Base-by-base conservation (phyloP, 1,284 basidiomycete species). In the Austroboletus niveus region DNA sequence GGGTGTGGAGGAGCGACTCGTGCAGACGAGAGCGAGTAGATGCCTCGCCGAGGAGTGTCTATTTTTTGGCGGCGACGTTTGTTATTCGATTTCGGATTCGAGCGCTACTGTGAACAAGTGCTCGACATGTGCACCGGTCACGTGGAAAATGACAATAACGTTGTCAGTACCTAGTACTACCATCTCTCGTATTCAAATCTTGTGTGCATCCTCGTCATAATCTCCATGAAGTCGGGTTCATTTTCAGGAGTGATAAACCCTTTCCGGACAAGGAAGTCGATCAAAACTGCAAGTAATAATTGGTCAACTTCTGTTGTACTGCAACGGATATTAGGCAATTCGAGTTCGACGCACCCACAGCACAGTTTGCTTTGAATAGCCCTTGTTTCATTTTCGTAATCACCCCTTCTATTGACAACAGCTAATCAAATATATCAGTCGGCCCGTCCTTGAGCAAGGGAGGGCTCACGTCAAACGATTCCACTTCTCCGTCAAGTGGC, bases 401-500 rank as follows among this genome's bases (percentile, higher is more conserved):
- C 8, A 91, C 75, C 34, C 77, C 72, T 5, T 75, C 70, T 45
- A 87, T 70, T 1, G 79, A 66, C 29, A 88, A 70, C 34, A 91
- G 71, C 89, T 92, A 46, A 43, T 22, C 14, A 29, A 5, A 31
- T 22, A 34, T 15, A 34, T 52, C 4, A 30, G 47, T 34, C 1
- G 40, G n/a, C 31, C 3, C 34, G 22, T 45, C 36, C 15, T 30
- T 5, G 24, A 11, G 14, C 38, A 14, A 29, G 30, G n/a, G 2
- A 30, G 22, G 22, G 22, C 70, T 53, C 51, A 88, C 89, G 73
- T 88, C 84, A 61, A 98, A 98, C 1, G 80, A 87, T 64, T 97
- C 93, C 5, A 98, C 95, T 68, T 98, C 96, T 31, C 91, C 94
- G 59, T 98, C 96, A 36, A 84, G 76, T 0, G 94, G 94, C 44